These are phyloP conservation scores for Annona cherimola DNA, from an alignment of 164 flowering plant genomes.

Conservation along the genomic window DNA sequence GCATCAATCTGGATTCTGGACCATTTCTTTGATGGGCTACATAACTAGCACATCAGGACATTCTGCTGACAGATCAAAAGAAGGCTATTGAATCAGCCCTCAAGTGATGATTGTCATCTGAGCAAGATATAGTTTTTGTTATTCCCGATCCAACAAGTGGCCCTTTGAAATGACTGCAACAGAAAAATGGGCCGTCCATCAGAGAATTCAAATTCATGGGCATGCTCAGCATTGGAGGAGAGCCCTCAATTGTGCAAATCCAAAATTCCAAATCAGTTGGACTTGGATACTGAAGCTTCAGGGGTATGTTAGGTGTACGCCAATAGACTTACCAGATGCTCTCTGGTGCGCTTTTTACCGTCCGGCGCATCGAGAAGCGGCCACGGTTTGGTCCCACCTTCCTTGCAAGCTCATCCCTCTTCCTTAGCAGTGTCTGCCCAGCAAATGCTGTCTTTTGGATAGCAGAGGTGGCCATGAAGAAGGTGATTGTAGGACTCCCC, in stretches of 20 bases:
- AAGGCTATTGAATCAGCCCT: neutral
- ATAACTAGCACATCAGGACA: neutral
- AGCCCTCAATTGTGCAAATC: no score
- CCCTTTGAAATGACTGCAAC: neutral
- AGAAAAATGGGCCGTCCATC: neutral
- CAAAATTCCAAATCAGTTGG: no score
- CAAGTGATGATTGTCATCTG: neutral
- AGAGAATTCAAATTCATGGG: neutral
- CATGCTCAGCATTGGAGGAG: neutral
- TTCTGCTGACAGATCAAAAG: neutral
- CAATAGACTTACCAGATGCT: slow-evolving; percentile 37
- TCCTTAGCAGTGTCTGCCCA: slow-evolving; percentile 37
- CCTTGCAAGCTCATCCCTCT: slow-evolving; percentile 36
- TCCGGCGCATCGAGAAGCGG: slow-evolving; percentile 38
- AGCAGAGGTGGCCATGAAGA: slow-evolving; percentile 34
- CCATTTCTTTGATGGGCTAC: neutral
- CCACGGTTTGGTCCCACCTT: slow-evolving; percentile 33
- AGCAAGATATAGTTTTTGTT: neutral
- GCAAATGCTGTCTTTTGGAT: slow-evolving; percentile 38
- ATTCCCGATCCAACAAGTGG: neutral
- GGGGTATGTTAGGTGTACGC: neutral
- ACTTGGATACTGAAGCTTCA: no score
- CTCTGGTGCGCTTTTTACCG: slow-evolving; percentile 32
- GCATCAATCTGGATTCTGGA: neutral
- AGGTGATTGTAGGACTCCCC: neutral